phyloP scores from a whole-genome alignment of 306 rosid genomes.

The Cicer arietinum region DNA sequence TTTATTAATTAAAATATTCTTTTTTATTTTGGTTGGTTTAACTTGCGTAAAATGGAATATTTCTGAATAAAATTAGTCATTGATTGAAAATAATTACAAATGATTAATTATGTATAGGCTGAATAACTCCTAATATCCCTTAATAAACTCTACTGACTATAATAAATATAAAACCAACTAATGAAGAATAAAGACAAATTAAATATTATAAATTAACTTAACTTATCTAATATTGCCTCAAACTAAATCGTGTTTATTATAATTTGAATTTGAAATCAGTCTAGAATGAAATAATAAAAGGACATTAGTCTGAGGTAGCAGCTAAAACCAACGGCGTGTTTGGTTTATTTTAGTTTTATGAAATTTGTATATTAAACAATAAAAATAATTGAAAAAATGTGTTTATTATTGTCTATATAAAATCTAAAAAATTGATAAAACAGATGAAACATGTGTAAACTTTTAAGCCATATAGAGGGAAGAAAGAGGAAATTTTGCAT shows the following conservation, averaged over 20 bases:
- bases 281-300: not conserved
- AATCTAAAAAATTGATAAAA: not conserved
- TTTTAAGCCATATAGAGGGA: not conserved
- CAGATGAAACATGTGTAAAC: not conserved
- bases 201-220: no score
- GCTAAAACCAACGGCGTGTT: not conserved
- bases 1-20: constrained; percentile 27
- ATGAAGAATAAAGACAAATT: no score
- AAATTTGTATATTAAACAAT: not conserved
- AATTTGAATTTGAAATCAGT: no score
- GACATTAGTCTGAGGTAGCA: not conserved
- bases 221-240: no score
- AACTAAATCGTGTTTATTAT: no score
- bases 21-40: constrained; percentile 25
- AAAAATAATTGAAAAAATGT: not conserved
- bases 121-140: no score
- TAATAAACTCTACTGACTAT: no score
- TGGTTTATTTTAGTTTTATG: not conserved
- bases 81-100: no score
- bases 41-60: no score
- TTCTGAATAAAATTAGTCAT: no score
- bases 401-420: not conserved
- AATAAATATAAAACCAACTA: no score
- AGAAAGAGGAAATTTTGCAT: constrained; percentile 24
- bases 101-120: no score